Percentiles rank a stretch among this genome's conserved stretches.
Evolutionary conservation across 371 early-diverging fungal genomes (phyloP).

Genomic region (Mucor sp.): DNA sequence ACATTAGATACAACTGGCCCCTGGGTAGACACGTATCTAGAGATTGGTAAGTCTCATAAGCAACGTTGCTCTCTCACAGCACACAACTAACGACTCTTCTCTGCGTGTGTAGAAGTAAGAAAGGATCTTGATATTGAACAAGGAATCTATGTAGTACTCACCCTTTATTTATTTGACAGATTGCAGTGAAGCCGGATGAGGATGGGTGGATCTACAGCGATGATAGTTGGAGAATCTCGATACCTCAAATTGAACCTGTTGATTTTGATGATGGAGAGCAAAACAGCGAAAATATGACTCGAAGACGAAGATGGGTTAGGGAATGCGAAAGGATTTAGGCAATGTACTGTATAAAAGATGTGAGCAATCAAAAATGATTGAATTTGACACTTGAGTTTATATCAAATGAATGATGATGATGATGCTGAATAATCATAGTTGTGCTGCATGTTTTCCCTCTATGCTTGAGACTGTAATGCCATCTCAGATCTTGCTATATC

Average conservation of each 20-base stretch:
- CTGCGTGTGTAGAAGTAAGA: conserved; percentile 15
- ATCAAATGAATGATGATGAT: too few species aligned
- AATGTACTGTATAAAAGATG: too few species aligned
- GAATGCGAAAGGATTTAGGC: conserved; percentile 16
- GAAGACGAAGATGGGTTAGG: conserved; percentile 30
- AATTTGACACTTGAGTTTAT: too few species aligned
- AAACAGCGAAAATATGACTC: conserved; percentile 7
- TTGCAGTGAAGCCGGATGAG: conserved; percentile 23
- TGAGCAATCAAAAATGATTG: too few species aligned
- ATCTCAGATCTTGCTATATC: too few species aligned
- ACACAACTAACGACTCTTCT: background rate
- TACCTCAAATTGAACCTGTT: conserved; percentile 8
- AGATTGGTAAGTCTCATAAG: conserved; percentile 10
- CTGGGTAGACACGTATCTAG: conserved; percentile 26
- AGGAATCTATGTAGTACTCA: background rate
- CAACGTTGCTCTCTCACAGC: background rate
- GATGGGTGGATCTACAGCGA: conserved; percentile 39
- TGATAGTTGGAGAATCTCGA: conserved; percentile 18
- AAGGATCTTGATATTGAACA: background rate
- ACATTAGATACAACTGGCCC: conserved; percentile 27
- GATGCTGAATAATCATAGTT: too few species aligned
- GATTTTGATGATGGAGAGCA: conserved; percentile 7
- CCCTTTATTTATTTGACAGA: background rate
- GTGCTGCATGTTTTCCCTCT: too few species aligned
- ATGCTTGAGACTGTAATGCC: too few species aligned